A percentile compares a stretch with the other conserved stretches of the same genome.
phyloP scores from a whole-genome alignment of 2,329 filamentous ascomycete species.

The Paramyrothecium roridum region DNA sequence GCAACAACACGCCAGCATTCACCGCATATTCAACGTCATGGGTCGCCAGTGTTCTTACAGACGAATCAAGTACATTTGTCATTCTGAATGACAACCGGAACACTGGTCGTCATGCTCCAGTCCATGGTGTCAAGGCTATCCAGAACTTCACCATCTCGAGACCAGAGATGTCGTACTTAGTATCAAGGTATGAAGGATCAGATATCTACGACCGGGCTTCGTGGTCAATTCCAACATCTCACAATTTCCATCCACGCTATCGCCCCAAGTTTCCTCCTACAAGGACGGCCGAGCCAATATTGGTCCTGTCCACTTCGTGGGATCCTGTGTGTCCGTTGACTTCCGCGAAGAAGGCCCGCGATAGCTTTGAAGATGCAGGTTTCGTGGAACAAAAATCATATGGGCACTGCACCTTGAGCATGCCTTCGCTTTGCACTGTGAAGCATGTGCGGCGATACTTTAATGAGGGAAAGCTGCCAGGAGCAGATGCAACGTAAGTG shows the following conservation, averaged over 20 bases:
- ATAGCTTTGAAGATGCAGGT: slow-evolving; percentile 30
- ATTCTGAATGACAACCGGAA: neutral
- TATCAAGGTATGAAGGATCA: slow-evolving; percentile 1
- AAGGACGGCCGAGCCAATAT: slow-evolving; percentile 23
- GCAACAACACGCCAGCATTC: slow-evolving; percentile 36
- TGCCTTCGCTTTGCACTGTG: slow-evolving; percentile 31
- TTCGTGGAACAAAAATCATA: slow-evolving; percentile 39
- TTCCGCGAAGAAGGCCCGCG: slow-evolving; percentile 31
- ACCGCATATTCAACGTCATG: slow-evolving; percentile 24
- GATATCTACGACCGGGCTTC: slow-evolving; percentile 10
- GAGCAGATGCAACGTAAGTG: neutral
- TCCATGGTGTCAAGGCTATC: neutral
- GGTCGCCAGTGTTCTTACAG: neutral
- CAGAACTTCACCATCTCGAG: slow-evolving; percentile 23
- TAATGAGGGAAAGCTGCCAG: slow-evolving; percentile 32
- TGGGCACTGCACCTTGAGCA: slow-evolving; percentile 36
- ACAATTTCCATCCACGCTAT: slow-evolving; percentile 17
- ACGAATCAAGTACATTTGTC: neutral
- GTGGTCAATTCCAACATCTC: slow-evolving; percentile 25
- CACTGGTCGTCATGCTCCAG: neutral
- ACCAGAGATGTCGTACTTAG: slow-evolving; percentile 23
- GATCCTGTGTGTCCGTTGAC: slow-evolving; percentile 49
- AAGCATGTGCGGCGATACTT: slow-evolving; percentile 32
- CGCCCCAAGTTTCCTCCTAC: slow-evolving; percentile 20
- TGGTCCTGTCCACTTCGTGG: slow-evolving; percentile 26